Evolutionary conservation across 2,329 filamentous ascomycete genomes (phyloP), one percentile per base, ranked within the genome.

Genomic region (Aspergillus versicolor): DNA sequence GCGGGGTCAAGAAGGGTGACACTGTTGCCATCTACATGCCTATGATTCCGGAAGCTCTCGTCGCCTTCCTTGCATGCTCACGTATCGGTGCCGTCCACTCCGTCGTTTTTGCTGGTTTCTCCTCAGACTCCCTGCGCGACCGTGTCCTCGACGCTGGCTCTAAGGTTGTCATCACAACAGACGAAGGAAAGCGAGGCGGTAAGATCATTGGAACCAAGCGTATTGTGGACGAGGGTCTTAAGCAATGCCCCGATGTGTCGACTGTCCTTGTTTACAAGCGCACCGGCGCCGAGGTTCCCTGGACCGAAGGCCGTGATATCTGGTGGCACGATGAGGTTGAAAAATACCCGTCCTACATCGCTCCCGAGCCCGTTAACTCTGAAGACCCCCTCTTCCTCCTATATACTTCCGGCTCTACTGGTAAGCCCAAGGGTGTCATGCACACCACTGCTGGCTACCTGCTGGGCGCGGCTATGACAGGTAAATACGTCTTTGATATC

Each of bases 251-350:
- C 17, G 88, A 91, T 67, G 90, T 99, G 63, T 85, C 82, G 42
- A 86, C 90, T 75, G 90, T 91, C 67, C 82, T 99, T 40, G 94
- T 99, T 56, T 97, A 88, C 83, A 93, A 96, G 84, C 90, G 94
- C 68, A 99, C 94, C 38, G 93, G 93, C 52, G 88, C 92, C 48
- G 92, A 97, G 52, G 88, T 97, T 19, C 92, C 93, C 63, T 93
- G 89, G 90, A 96, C 91, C 52, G 78, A 85, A 65, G 92, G 91
- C 64, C 88, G 94, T 70, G 94, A 99, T 77, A 83, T 86, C 72
- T 99, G 94, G 94, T 99, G 94, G 94, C 92, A 97, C 77, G 94
- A 97, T 80, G 93, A 97, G 83, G 88, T 93, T 54, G 91, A 95
- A 75, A 97, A 97, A 81, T 97, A 91, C 85, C 94, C 94, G 62